These are phyloP conservation scores for Kwoniella bestiolae DNA, from an alignment of 768 basidiomycete genomes.

Conservation along the genomic window DNA sequence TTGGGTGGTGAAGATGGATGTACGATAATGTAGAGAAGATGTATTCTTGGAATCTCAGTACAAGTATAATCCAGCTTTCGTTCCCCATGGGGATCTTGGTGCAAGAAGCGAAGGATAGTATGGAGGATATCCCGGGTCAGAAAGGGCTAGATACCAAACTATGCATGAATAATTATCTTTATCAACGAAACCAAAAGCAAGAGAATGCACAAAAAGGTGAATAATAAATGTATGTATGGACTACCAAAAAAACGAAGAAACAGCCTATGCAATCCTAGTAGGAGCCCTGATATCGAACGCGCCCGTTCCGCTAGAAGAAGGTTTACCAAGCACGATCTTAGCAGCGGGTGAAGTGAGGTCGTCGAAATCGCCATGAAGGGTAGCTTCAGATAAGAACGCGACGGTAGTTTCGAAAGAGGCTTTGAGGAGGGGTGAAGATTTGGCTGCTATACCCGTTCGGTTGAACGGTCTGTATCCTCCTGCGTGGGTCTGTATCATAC, in stretches of 20 bases:
- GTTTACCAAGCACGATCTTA: constrained; percentile 85
- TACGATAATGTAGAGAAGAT: constrained; percentile 53
- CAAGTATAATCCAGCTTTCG: no score
- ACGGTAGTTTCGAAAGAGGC: constrained; percentile 97
- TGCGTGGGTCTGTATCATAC: constrained; percentile 77
- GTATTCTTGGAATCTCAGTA: no score
- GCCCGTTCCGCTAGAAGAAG: constrained; percentile 90
- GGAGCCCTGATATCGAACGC: constrained; percentile 73
- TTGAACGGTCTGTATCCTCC: constrained; percentile 99
- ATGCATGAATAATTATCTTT: neutral
- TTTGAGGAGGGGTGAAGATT: constrained; percentile 93
- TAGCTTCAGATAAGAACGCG: constrained; percentile 89
- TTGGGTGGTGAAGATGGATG: constrained; percentile 42
- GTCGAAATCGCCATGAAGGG: constrained; percentile 93
- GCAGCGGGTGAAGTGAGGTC: constrained; percentile 87
- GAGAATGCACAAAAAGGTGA: neutral
- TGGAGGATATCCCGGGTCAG: no score
- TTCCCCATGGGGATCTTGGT: no score
- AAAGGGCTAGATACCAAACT: neutral
- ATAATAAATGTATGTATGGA: neutral
- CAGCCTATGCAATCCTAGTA: constrained; percentile 18
- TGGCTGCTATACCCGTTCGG: constrained; percentile 87
- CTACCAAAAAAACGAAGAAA: neutral
- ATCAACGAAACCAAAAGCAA: neutral
- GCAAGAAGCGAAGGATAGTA: no score